Base-by-base conservation (phyloP, 1,284 basidiomycete species). In the Puccinia sorghi region DNA sequence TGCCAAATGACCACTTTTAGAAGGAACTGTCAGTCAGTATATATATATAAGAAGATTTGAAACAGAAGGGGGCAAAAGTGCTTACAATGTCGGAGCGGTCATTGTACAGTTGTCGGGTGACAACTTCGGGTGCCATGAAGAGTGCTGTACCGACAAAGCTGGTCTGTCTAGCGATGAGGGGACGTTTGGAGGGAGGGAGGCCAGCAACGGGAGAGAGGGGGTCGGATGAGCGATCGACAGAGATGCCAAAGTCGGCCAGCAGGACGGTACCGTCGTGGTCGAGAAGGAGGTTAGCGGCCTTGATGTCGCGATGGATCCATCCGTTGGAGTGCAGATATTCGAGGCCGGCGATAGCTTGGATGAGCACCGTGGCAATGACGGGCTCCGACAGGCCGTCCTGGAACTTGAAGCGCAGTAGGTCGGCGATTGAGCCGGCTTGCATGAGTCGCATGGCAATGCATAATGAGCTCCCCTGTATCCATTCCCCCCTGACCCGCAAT, bases 51-150 rank as follows among this genome's bases (percentile, higher is more conserved):
- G 4, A 32, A 32, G 4, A 32, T 25, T 20, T 37, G 32, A 46
- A 56, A 22, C 8, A 25, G n/a, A 15, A 27, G 25, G 7, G n/a
- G 54, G 54, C 17, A 43, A n/a, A 39, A 46, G 70, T 50, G n/a
- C 46, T 69, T n/a, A 41, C n/a, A 17, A 32, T 56, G 80, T 64
- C 70, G 80, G 80, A 84, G 82, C 90, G 90, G 25, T 89, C 89
- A 83, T 93, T 93, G 84, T 95, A 95, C 80, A 90, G 89, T 81
- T 89, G 89, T 73, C 92, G 90, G 82, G 91, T 89, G 66, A 95
- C 92, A 37, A 95, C 88, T 82, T 95, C 93, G 2, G 93, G 93
- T 0, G 93, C 92, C 93, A 95, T 95, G 92, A 93, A 95, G 83
- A 92, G 93, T 0, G 93, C 93, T 41, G 93, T 95, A 69, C 93